Percentiles rank a stretch among this genome's conserved stretches.
Evolutionary conservation across 805 yeast genomes (phyloP).

Genomic region (Barnettozyma wickerhamii): DNA sequence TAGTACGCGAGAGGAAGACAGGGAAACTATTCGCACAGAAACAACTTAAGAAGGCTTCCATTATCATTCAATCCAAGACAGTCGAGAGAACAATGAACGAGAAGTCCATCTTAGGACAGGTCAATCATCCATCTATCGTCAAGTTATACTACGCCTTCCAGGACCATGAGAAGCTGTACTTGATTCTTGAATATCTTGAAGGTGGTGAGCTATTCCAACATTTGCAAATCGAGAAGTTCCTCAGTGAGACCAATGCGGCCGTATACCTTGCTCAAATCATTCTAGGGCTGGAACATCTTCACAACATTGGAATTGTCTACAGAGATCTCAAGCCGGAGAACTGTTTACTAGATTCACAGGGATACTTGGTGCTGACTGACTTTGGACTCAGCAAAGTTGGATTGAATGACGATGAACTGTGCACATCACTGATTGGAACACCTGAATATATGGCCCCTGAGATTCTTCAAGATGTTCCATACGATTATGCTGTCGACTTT

Average conservation of each 20-base stretch:
- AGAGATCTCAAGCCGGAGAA: conserved; percentile 97
- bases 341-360: conserved; percentile 87
- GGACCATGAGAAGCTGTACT: conserved; percentile 69
- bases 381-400: conserved; percentile 90
- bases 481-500: conserved; percentile 82
- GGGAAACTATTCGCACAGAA: conserved; percentile 79
- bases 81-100: conserved; percentile 80
- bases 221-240: conserved; percentile 90
- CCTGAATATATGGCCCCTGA: conserved; percentile 92
- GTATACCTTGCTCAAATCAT: conserved; percentile 94
- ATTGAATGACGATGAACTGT: conserved; percentile 47
- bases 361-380: conserved; percentile 93
- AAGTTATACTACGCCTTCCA: conserved; percentile 80
- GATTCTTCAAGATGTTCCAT: conserved; percentile 69
- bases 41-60: conserved; percentile 77
- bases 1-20: conserved; percentile 62
- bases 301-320: conserved; percentile 91
- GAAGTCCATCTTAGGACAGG: conserved; percentile 62
- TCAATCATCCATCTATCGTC: conserved; percentile 78
- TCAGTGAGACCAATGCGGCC: conserved; percentile 86
- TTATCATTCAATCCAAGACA: conserved; percentile 52
- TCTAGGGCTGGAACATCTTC: conserved; percentile 87
- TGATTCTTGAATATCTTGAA: conserved; percentile 75
- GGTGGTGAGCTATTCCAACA: conserved; percentile 95
- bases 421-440: conserved; percentile 79